Evolutionary conservation across 495 filamentous ascomycete species (phyloP).

Genomic region (Penicillium samsonianum): DNA sequence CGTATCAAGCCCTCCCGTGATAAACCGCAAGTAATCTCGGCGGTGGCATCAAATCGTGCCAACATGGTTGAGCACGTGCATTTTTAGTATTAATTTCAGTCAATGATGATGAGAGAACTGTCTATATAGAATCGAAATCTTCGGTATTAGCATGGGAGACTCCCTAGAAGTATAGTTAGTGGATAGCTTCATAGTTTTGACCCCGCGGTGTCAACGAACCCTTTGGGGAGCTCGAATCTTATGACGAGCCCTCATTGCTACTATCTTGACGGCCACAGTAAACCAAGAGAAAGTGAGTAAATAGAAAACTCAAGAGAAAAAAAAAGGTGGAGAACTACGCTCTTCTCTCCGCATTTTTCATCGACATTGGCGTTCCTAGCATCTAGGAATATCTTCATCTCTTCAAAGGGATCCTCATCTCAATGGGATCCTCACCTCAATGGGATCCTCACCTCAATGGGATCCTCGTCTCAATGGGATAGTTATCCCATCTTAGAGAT

Average conservation of each 20-base stretch:
- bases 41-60: too few species aligned
- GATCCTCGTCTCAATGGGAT: too few species aligned
- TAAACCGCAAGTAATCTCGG: too few species aligned
- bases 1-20: too few species aligned
- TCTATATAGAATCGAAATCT: slow-evolving; percentile 85
- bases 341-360: slow-evolving; percentile 34
- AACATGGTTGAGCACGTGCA: slow-evolving; percentile 73
- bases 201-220: slow-evolving; percentile 43
- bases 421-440: too few species aligned
- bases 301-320: neutral
- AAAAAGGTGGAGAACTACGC: slow-evolving; percentile 1
- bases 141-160: slow-evolving; percentile 54
- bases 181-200: neutral
- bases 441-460: too few species aligned
- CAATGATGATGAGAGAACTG: slow-evolving; percentile 68
- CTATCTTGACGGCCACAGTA: slow-evolving; percentile 47
- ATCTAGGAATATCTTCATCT: too few species aligned
- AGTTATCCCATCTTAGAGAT: too few species aligned
- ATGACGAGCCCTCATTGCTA: slow-evolving; percentile 62
- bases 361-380: too few species aligned
- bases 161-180: slow-evolving; percentile 47
- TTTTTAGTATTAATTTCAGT: slow-evolving; percentile 89
- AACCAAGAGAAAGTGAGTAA: neutral
- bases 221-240: slow-evolving; percentile 72
- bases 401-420: too few species aligned